A percentile compares a stretch with the other conserved stretches of the same genome.
These are phyloP conservation scores for Fagus sylvatica DNA, from an alignment of 306 rosid species.

Conservation along the genomic window DNA sequence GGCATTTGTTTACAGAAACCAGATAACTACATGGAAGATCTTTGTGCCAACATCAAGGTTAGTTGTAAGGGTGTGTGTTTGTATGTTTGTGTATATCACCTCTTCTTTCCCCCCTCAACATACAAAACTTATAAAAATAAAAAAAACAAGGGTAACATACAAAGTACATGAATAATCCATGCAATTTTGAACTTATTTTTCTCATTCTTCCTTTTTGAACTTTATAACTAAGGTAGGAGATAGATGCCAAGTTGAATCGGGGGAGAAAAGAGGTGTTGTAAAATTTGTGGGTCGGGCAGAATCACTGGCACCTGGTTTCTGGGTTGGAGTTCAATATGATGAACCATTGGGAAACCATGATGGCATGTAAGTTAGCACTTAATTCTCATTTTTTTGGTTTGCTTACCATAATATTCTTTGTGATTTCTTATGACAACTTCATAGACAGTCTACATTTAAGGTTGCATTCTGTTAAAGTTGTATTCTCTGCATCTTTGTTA, in stretches of 20 bases:
- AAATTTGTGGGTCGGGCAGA: constrained; percentile 81
- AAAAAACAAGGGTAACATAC: neutral
- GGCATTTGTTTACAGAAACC: constrained; percentile 47
- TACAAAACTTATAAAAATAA: too few species aligned
- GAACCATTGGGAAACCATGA: constrained; percentile 97
- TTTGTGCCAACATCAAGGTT: constrained; percentile 76
- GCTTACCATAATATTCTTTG: neutral
- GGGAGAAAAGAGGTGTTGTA: constrained; percentile 75
- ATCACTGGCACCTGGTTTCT: constrained; percentile 81
- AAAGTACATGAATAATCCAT: neutral
- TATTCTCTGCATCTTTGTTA: too few species aligned
- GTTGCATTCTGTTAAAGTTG: too few species aligned
- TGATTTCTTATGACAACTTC: neutral
- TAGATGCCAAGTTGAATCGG: constrained; percentile 94
- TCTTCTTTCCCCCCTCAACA: too few species aligned
- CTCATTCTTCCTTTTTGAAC: constrained; percentile 6
- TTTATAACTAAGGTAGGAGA: constrained; percentile 69
- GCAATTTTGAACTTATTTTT: neutral
- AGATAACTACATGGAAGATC: constrained; percentile 57
- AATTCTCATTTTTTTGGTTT: neutral
- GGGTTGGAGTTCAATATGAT: constrained; percentile 95
- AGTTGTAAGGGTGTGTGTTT: constrained; percentile 14
- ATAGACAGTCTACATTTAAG: too few species aligned
- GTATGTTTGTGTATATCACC: neutral
- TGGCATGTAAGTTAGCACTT: constrained; percentile 68